Percentiles rank a stretch among this genome's conserved stretches.
Evolutionary conservation across 148 eudicot species (phyloP).

Genomic region (Rhododendron ferrugineum): DNA sequence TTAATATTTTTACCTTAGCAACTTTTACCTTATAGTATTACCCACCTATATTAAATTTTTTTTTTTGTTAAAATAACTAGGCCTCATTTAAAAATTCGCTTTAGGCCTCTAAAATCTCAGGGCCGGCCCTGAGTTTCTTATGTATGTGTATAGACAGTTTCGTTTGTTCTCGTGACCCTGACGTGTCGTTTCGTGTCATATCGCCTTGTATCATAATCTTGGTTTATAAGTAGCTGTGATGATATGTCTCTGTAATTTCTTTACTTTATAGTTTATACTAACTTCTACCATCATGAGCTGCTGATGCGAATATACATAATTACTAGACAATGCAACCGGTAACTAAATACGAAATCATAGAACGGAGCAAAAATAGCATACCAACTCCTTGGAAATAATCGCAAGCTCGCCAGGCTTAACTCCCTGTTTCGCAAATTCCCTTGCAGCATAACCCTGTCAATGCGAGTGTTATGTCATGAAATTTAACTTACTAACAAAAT

Average conservation of each 20-base stretch:
- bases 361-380: conserved; percentile 19
- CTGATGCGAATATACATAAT: background rate
- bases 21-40: too few species aligned
- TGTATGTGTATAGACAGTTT: background rate
- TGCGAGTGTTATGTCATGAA: background rate
- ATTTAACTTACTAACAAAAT: background rate
- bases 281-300: background rate
- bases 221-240: background rate
- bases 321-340: background rate
- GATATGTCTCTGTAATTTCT: background rate
- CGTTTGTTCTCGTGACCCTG: background rate
- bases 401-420: conserved; percentile 82
- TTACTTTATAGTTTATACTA: too few species aligned
- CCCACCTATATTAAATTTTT: too few species aligned
- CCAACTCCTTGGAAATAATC: conserved; percentile 87
- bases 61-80: too few species aligned
- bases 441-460: conserved; percentile 90
- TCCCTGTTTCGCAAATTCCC: conserved; percentile 84
- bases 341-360: background rate
- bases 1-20: too few species aligned
- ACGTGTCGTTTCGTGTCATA: background rate
- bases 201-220: background rate
- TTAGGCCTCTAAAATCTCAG: too few species aligned
- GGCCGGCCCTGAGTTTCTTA: background rate
- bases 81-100: too few species aligned